These are phyloP conservation scores for Naganishia vishniacii DNA, from an alignment of 768 basidiomycete species.

Conservation along the genomic window DNA sequence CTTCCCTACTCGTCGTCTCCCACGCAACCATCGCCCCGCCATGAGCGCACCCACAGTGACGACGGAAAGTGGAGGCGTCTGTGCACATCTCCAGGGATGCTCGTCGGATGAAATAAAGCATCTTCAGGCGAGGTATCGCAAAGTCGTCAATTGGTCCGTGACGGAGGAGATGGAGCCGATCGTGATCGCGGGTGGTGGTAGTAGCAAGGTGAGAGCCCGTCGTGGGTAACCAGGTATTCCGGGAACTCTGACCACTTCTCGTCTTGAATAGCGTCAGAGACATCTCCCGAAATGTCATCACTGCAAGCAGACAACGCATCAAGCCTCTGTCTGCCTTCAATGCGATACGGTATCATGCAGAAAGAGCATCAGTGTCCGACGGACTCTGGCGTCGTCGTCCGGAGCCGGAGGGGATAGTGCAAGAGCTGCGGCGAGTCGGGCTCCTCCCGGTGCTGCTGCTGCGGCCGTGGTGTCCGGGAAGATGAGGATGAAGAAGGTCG, in stretches of 20 bases:
- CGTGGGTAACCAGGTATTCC: too few species aligned
- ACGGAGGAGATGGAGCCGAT: slow-evolving; percentile 15
- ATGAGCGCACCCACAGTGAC: neutral
- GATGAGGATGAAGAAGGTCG: slow-evolving; percentile 1
- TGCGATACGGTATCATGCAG: slow-evolving; percentile 15
- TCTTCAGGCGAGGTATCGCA: slow-evolving; percentile 4
- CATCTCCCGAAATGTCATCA: neutral
- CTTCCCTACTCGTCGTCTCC: neutral
- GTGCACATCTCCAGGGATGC: neutral
- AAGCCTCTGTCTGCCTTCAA: slow-evolving; percentile 13
- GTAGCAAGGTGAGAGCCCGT: neutral
- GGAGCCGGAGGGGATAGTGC: neutral
- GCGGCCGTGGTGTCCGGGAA: too few species aligned
- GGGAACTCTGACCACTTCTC: too few species aligned
- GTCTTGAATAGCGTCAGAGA: too few species aligned
- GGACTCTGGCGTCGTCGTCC: neutral
- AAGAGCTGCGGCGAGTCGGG: neutral
- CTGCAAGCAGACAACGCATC: slow-evolving; percentile 3
- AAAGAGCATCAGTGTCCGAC: neutral
- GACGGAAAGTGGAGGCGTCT: neutral
- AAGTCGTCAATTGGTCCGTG: slow-evolving; percentile 18
- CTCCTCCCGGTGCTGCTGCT: neutral
- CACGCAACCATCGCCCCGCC: neutral
- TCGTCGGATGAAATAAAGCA: slow-evolving; percentile 3
- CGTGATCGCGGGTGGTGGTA: neutral